Conservation (phyloP, 139 green algal genomes). For the Zygnema circumcarinatum region DNA sequence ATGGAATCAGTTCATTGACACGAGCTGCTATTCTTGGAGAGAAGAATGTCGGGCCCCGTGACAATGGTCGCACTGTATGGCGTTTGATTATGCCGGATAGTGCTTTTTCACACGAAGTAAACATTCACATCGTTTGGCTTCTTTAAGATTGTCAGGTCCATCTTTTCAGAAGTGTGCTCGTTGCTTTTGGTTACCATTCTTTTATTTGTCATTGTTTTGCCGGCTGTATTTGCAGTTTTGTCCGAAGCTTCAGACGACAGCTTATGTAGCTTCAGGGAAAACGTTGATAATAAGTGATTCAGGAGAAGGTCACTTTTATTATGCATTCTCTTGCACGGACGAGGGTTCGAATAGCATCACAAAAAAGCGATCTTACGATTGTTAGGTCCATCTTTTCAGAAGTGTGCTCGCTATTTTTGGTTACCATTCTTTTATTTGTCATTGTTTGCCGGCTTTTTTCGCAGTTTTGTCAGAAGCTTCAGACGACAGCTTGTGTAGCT, state of each 20-base stretch:
- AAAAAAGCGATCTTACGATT: too few relatives aligned
- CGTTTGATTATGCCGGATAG: neutral
- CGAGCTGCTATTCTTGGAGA: neutral
- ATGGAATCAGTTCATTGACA: slow-evolving; percentile 11
- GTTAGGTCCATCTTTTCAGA: too few relatives aligned
- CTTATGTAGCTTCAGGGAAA: neutral
- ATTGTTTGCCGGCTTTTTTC: neutral
- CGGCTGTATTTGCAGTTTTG: neutral
- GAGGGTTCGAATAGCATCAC: neutral
- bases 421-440: too few relatives aligned
- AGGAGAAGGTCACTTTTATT: neutral
- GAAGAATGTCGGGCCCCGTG: neutral
- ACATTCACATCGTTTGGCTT: too few relatives aligned
- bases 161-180: too few relatives aligned
- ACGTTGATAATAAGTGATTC: neutral
- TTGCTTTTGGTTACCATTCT: too few relatives aligned
- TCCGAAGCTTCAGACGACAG: neutral
- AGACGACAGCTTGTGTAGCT: neutral
- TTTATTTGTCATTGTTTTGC: too few relatives aligned
- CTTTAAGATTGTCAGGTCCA: too few relatives aligned
- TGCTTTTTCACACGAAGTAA: too few relatives aligned
- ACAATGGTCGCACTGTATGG: slow-evolving; percentile 39
- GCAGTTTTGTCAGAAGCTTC: neutral
- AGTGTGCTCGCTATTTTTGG: too few relatives aligned
- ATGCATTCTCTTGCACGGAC: slow-evolving; percentile 3